These are phyloP conservation scores for Funneliformis caledonium DNA, from an alignment of 371 early-diverging fungal species.

Conservation along the genomic window DNA sequence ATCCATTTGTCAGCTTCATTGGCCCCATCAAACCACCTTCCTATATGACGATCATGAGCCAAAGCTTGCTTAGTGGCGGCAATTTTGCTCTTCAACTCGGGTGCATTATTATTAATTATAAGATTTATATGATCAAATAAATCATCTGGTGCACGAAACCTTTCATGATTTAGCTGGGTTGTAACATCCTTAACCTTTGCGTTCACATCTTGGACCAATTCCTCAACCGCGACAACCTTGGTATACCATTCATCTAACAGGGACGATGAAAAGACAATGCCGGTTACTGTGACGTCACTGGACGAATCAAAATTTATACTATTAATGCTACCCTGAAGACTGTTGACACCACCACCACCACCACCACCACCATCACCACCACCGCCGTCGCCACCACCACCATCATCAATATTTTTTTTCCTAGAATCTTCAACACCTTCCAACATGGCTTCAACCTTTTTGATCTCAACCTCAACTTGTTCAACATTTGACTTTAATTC, in stretches of 20 bases:
- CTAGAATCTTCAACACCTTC: slow-evolving; percentile 39
- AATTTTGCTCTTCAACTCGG: slow-evolving; percentile 23
- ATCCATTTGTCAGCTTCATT: slow-evolving; percentile 39
- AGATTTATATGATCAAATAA: slow-evolving; percentile 2
- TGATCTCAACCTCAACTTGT: slow-evolving; percentile 17
- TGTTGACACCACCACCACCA: not conserved
- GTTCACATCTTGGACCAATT: slow-evolving; percentile 18
- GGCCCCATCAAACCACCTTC: slow-evolving; percentile 38
- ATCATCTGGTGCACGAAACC: slow-evolving; percentile 22
- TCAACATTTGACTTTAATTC: slow-evolving; percentile 21
- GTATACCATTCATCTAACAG: slow-evolving; percentile 41
- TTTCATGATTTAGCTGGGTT: not conserved
- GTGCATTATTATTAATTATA: not conserved
- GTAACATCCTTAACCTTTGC: slow-evolving; percentile 32
- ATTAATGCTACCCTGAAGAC: not conserved
- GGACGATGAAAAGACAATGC: slow-evolving; percentile 37
- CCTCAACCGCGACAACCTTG: slow-evolving; percentile 32
- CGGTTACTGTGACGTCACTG: slow-evolving; percentile 38
- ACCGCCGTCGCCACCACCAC: too few species aligned
- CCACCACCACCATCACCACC: not conserved
- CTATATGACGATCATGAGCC: slow-evolving; percentile 30
- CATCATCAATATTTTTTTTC: slow-evolving; percentile 26
- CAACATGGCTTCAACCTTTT: slow-evolving; percentile 39
- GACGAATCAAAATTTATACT: not conserved
- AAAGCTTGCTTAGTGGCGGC: not conserved